Base-by-base conservation (phyloP, 2,329 filamentous ascomycete genomes). In the Diaporthe longicolla region DNA sequence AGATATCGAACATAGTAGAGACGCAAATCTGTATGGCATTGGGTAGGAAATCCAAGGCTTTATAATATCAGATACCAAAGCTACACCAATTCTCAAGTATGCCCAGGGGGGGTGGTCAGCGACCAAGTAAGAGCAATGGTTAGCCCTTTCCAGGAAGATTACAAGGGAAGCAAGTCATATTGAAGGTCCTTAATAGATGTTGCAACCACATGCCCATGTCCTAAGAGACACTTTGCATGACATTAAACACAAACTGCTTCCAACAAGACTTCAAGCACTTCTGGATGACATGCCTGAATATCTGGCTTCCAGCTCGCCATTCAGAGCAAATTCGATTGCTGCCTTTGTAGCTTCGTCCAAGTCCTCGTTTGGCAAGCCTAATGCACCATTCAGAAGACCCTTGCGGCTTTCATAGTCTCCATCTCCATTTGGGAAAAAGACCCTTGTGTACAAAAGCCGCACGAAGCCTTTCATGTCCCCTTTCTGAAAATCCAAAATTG, bases 321-420 rank as follows among this genome's bases (percentile, higher is more conserved):
- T 40, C 66, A 73, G 35, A 29, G 32, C 66, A 37, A 59, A 17
- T 13, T 69, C 43, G 7, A 75, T 69, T 6, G 68, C 72, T 57
- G 57, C 70, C 79, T 83, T 85, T 0, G 88, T 93, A 32, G 83
- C 82, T 74, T 88, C 86, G 77, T 93, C 90, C 59, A 93, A 76
- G 57, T 87, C 85, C 80, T 93, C 91, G 75, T 87, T 82, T 0
- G 88, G 87, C 78, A 93, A 81, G 0, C 85, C 89, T n/a, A 94
- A 81, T 7, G 83, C 77, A 19, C 87, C 84, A 75, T 93, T 93
- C 3, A 84, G 82, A 21, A 85, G 75, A 5, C 79, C 81, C 19
- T 70, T 61, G 48, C 82, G 82, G 59, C 83, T 85, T 48, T 80
- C 82, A 72, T 87, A 86, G 75, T 86, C 83, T 8, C 87, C 82